A percentile compares a stretch with the other conserved stretches of the same genome.
These are phyloP conservation scores for Venturiaceae sp. DNA, from an alignment of 2,329 filamentous ascomycete genomes.

Conservation along the genomic window DNA sequence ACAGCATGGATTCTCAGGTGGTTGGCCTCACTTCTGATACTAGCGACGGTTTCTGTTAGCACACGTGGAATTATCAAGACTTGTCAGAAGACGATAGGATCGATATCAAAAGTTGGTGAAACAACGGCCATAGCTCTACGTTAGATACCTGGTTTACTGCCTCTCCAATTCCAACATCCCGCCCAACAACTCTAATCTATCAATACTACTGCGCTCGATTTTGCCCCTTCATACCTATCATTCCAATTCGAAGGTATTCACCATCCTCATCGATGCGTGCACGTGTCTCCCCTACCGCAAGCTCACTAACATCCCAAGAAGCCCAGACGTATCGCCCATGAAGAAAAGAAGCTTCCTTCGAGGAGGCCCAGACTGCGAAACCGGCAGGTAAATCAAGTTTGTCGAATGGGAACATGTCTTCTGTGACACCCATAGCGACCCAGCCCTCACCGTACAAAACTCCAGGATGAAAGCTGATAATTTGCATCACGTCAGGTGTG, in stretches of 20 bases:
- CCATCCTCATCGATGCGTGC: not conserved
- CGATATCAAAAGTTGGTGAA: no score
- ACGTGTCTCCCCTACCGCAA: slow-evolving; percentile 7
- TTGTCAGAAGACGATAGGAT: no score
- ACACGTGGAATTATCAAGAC: no score
- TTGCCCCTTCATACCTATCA: not conserved
- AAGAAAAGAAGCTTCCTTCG: slow-evolving; percentile 14
- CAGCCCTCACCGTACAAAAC: slow-evolving; percentile 12
- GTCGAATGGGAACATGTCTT: slow-evolving; percentile 1
- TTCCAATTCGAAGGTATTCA: not conserved
- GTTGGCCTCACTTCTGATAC: not conserved
- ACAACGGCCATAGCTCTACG: no score
- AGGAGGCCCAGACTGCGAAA: slow-evolving; percentile 23
- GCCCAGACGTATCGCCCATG: slow-evolving; percentile 14
- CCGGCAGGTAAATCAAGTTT: slow-evolving; percentile 15
- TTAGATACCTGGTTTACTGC: no score
- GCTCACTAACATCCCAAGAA: slow-evolving; percentile 21
- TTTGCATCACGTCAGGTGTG: slow-evolving; percentile 18
- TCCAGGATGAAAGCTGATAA: slow-evolving; percentile 23
- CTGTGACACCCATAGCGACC: not conserved
- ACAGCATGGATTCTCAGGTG: slow-evolving; percentile 9
- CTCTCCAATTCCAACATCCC: no score
- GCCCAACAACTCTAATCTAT: no score
- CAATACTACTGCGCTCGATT: not conserved
- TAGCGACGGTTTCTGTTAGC: no score